Base-by-base conservation (phyloP, 2,329 filamentous ascomycete genomes). In the Colletotrichum sp. region DNA sequence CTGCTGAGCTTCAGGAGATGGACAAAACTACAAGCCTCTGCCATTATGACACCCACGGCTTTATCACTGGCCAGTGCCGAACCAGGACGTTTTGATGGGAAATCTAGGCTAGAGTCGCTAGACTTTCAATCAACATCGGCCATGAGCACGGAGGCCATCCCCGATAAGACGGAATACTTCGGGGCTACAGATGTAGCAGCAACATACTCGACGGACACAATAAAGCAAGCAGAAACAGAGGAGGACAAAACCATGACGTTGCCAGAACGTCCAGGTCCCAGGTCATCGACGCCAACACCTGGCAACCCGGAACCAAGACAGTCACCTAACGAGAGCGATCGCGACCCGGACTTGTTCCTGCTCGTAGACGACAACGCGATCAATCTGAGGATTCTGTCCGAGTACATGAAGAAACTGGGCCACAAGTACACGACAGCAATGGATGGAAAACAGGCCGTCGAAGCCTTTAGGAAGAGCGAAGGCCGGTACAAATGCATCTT, bases 291-390 rank as follows among this genome's bases (percentile, higher is more conserved):
- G 5, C 57, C 68, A 4, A 70, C 28, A 5, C 36, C n/a, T 10
- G 12, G 1, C 9, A 15, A 30, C 3, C 57, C 28, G 3, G 57
- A 62, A 7, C 12, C 57, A 1, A 15, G 1, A 6, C 15, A 49
- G 12, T 44, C 34, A 8, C 5, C 55, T 9, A 57, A 62, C 18
- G 5, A 69, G 2, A 13, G 24, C 10, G 66, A 44, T 7, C 1
- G 12, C 18, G 18, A 49, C 2, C 7, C 24, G 12, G 10, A 62
- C 4, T 28, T 63, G 12, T 81, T 86, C 8, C 80, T 88, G 1
- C 80, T 87, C 0, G 86, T 87, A 0, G 85, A 87, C 28, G 86
- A 87, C 69, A 87, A 87, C 68, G 75, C 78, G 4, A 86, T 87
- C 73, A 87, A 87, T 57, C 72, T 86, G 1, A 82, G 83, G 69